Percentiles rank a stretch among this genome's conserved stretches.
These are phyloP conservation scores for Russula virescens DNA, from an alignment of 768 basidiomycete genomes.

Conservation along the genomic window DNA sequence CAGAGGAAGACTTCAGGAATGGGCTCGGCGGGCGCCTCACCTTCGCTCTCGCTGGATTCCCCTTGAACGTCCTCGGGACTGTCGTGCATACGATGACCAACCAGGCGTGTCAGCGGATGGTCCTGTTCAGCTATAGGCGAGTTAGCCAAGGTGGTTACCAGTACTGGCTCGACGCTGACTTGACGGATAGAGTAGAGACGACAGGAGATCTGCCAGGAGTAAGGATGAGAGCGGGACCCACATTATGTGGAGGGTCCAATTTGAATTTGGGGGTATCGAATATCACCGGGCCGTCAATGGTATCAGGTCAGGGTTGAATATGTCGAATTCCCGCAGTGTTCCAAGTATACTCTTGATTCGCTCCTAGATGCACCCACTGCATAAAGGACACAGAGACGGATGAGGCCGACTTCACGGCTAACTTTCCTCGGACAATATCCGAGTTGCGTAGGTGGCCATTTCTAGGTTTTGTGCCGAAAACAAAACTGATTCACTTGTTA, in stretches of 20 bases:
- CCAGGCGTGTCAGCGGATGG: constrained; percentile 33
- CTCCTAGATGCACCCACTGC: constrained; percentile 88
- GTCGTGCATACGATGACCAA: constrained; percentile 33
- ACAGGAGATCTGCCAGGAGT: too few species aligned
- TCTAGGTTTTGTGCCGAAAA: constrained; percentile 49
- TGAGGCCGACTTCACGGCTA: constrained; percentile 61
- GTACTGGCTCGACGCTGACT: too few species aligned
- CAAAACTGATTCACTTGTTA: constrained; percentile 30
- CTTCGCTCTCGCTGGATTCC: constrained; percentile 14
- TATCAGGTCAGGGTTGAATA: constrained; percentile 27
- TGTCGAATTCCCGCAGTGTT: constrained; percentile 77
- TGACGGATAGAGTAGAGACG: too few species aligned
- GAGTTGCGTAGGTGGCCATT: constrained; percentile 71
- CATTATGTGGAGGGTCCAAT: too few species aligned
- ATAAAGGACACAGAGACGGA: constrained; percentile 67
- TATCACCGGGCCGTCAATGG: not conserved
- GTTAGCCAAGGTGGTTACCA: too few species aligned
- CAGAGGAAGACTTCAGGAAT: not conserved
- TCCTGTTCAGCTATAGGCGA: constrained; percentile 23
- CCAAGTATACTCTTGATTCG: constrained; percentile 83
- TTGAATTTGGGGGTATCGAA: constrained; percentile 15
- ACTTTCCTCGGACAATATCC: constrained; percentile 58
- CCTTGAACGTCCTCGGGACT: constrained; percentile 22
- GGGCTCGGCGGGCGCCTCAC: not conserved
- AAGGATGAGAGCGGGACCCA: too few species aligned